Evolutionary conservation across 352 stramenopile genomes (phyloP).

Genomic region (Phytophthora pistaciae): DNA sequence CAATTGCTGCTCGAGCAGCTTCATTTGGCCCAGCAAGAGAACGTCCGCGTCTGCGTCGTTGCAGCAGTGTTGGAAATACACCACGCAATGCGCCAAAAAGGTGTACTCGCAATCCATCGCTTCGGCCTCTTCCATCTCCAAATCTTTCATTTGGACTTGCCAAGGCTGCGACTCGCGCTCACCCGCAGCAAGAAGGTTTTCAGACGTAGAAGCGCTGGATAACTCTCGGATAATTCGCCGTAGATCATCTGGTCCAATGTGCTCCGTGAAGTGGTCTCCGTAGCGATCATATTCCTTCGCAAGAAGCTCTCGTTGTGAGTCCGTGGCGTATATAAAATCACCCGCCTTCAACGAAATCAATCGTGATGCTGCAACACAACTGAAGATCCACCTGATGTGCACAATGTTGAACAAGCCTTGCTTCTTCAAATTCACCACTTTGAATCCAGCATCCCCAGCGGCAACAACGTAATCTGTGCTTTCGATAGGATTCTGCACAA

Average conservation of each 20-base stretch:
- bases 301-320: constrained; percentile 53
- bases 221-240: constrained; percentile 60
- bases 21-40: constrained; percentile 44
- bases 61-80: constrained; percentile 52
- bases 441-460: constrained; percentile 70
- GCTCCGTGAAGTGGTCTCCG: constrained; percentile 80
- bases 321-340: constrained; percentile 82
- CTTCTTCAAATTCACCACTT: constrained; percentile 84
- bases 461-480: constrained; percentile 77
- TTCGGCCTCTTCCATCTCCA: constrained; percentile 71
- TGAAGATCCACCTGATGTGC: constrained; percentile 67
- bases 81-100: constrained; percentile 79
- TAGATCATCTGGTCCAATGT: constrained; percentile 57
- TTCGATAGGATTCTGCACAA: constrained; percentile 85
- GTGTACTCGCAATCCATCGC: constrained; percentile 74
- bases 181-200: neutral
- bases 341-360: constrained; percentile 53
- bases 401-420: constrained; percentile 84
- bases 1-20: constrained; percentile 68
- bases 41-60: constrained; percentile 19
- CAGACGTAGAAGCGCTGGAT: constrained; percentile 1
- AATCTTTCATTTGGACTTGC: constrained; percentile 50
- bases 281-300: constrained; percentile 79
- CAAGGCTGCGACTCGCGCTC: constrained; percentile 38
- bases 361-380: constrained; percentile 45